Percentiles rank a stretch among this genome's conserved stretches.
Evolutionary conservation across 768 basidiomycete species (phyloP).

Genomic region (Boletales sp.): DNA sequence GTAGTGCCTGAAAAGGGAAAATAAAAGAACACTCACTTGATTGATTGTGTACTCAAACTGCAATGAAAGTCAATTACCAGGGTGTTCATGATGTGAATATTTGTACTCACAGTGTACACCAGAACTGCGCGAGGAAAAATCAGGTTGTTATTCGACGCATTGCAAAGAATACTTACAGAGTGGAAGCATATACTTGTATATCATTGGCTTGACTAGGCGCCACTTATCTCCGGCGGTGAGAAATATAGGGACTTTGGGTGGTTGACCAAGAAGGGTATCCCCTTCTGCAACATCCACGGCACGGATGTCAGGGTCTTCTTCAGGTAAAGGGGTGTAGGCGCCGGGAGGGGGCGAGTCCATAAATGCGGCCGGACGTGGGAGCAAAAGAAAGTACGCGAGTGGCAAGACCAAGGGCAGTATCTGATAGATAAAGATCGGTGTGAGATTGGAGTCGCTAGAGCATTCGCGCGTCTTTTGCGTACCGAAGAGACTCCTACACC

Average conservation of each 20-base stretch:
- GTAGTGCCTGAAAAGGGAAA: neutral
- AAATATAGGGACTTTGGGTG: slow-evolving; percentile 44
- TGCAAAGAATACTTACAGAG: slow-evolving; percentile 56
- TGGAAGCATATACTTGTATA: slow-evolving; percentile 88
- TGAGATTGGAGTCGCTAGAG: slow-evolving; percentile 1
- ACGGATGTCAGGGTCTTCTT: slow-evolving; percentile 24
- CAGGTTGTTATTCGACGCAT: slow-evolving; percentile 8
- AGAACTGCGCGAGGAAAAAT: slow-evolving; percentile 37
- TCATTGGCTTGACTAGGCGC: slow-evolving; percentile 72
- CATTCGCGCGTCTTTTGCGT: slow-evolving; percentile 22
- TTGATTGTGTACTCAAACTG: slow-evolving; percentile 93
- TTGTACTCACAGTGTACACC: slow-evolving; percentile 53
- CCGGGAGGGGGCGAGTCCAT: slow-evolving; percentile 36
- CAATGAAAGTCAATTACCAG: slow-evolving; percentile 5
- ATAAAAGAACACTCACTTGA: slow-evolving; percentile 45
- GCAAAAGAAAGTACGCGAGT: slow-evolving; percentile 68
- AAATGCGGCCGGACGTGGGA: slow-evolving; percentile 60
- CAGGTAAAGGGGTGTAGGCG: slow-evolving; percentile 37
- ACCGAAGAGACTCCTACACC: slow-evolving; percentile 86
- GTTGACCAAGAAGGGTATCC: slow-evolving; percentile 24
- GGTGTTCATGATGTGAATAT: neutral
- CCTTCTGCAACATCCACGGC: slow-evolving; percentile 24
- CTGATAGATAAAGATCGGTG: slow-evolving; percentile 35
- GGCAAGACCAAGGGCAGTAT: slow-evolving; percentile 81
- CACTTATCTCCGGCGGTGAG: slow-evolving; percentile 76